These are phyloP conservation scores for Chalciporus chontae DNA, from an alignment of 768 basidiomycete genomes.

Conservation along the genomic window DNA sequence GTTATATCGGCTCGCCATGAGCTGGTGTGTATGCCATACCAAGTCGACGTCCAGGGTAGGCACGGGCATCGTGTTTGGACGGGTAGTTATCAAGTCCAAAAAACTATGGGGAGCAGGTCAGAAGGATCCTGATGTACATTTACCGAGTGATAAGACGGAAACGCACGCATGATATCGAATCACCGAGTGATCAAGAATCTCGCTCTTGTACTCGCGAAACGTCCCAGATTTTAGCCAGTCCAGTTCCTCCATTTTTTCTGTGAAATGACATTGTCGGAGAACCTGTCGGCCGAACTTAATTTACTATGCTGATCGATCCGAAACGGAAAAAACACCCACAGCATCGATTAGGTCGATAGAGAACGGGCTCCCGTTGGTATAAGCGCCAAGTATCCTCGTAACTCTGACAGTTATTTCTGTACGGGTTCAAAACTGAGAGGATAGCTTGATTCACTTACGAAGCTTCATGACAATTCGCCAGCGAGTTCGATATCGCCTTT, in stretches of 20 bases:
- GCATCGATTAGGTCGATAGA: conserved; percentile 58
- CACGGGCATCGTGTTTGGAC: conserved; percentile 42
- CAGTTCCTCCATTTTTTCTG: conserved; percentile 48
- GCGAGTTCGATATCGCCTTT: conserved; percentile 17
- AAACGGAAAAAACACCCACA: conserved; percentile 28
- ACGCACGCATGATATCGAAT: conserved; percentile 58
- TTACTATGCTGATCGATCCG: not conserved
- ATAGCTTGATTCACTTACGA: conserved; percentile 19
- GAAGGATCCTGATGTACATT: not conserved
- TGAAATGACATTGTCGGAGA: conserved; percentile 54
- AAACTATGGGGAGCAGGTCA: conserved; percentile 33
- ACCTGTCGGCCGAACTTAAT: conserved; percentile 32
- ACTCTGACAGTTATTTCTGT: conserved; percentile 26
- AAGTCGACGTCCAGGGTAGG: conserved; percentile 75
- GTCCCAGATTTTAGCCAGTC: conserved; percentile 46
- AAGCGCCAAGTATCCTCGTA: conserved; percentile 47
- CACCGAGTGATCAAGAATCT: conserved; percentile 45
- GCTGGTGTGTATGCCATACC: conserved; percentile 73
- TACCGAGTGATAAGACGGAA: not conserved
- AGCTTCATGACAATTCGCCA: conserved; percentile 15
- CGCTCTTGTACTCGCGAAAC: conserved; percentile 37
- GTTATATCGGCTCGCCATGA: conserved; percentile 45
- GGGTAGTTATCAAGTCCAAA: conserved; percentile 51
- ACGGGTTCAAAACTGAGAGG: not conserved
- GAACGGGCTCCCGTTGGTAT: conserved; percentile 48